Evolutionary conservation across 2,329 filamentous ascomycete species (phyloP), one percentile per base, ranked within the genome.

Genomic region (Botrytis paeoniae): DNA sequence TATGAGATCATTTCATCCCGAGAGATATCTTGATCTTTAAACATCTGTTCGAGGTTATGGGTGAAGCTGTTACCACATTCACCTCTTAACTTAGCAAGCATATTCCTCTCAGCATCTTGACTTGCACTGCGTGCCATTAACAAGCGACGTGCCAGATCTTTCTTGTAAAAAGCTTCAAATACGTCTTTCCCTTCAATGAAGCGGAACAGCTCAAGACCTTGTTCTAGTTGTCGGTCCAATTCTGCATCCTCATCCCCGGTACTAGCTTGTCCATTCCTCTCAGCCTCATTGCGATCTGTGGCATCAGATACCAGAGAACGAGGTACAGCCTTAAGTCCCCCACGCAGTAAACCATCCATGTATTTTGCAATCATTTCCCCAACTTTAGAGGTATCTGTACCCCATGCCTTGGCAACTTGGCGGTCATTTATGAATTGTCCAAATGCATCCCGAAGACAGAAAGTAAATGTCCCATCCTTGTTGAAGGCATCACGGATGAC

Each of bases 291-390:
- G 6, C 87, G 84, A 78, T 91, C 89, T 75, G 88, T 88, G 57
- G 82, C 81, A 77, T 92, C 89, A 0, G 90, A 89, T 1, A 90
- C 84, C 14, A 95, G 85, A 35, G 89, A 88, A 62, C 89, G 87
- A 1, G 93, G 93, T 14, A 97, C 88, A 0, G 92, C 91, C 81
- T 97, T 98, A 64, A 95, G 86, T 1, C 96, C 97, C 68, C 94
- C 94, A 72, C 94, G 91, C 45, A 99, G 87, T 32, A 99, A 86
- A 84, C 92, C 87, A 82, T 99, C 96, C 75, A 99, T 92, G 79
- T 98, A 95, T 82, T 98, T 98, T 43, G 96, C 97, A 78, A 98
- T 97, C 95, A 98, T 97, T 84, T 99, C 96, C 68, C 95, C 96
- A 22, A 97, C 94, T 85, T 97, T 98, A 29, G 94, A 94, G 72